Evolutionary conservation across 2,329 filamentous ascomycete species (phyloP), one percentile per base, ranked within the genome.

Genomic region (Colletotrichum sp.): DNA sequence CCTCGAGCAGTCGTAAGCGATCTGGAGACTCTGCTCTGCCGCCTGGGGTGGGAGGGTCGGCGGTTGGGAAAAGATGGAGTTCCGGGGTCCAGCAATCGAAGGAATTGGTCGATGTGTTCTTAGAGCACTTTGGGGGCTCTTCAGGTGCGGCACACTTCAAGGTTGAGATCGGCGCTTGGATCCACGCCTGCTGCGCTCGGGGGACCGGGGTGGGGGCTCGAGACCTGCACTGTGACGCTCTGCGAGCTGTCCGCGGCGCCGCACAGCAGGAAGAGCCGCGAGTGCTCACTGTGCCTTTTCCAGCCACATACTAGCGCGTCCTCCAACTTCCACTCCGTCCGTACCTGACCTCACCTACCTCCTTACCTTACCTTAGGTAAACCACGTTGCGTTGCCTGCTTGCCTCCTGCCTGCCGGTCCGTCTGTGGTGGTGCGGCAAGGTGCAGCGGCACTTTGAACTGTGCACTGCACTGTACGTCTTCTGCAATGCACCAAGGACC

Each of bases 121-220:
- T n/a, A 13, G 21, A 33, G 58, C 31, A 62, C 58, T 36, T 59
- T 63, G 36, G 34, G 57, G 61, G 36, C 36, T 47, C 36, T 31
- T n/a, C 63, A 55, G 36, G 34, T 66, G 63, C 63, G 27, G 63
- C 43, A 54, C 51, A 29, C 21, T 64, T 69, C 47, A 55, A 73
- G 66, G 70, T 73, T 70, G 70, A 61, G 70, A 73, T 73, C 70
- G 59, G 66, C 66, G 70, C 66, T 70, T 66, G 70, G 70, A 54
- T 70, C 70, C 70, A 73, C 66, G 54, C 66, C 38, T 59, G 61
- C 66, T 66, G 70, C 61, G 54, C 67, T 70, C 61, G 59, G 61
- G 58, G 62, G 62, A 33, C 66, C 31, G 70, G 59, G 59, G 64
- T 33, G 31, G 47, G 57, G 36, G 38, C 55, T 72, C 70, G 66